Percentiles rank a stretch among this genome's conserved stretches.
phyloP scores from a whole-genome alignment of 176 grass and related monocot species.

The Cenchrus purpureus region DNA sequence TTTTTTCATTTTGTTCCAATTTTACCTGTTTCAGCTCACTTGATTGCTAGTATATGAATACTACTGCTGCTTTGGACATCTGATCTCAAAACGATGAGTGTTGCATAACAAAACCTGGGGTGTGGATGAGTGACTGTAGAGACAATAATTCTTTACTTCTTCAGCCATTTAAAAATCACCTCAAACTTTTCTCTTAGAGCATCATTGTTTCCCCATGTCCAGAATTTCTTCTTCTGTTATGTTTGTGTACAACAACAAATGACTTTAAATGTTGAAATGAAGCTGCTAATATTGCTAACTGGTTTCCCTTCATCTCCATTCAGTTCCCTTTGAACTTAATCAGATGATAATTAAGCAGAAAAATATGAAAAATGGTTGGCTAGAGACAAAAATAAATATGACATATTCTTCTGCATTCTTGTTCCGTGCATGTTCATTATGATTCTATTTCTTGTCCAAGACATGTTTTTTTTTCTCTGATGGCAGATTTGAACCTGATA shows the following conservation, averaged over 20 bases:
- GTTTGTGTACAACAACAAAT: background rate
- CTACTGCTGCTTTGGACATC: background rate
- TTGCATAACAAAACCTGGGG: background rate
- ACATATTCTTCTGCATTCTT: background rate
- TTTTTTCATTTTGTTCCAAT: slow-evolving; percentile 24
- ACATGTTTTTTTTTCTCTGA: slow-evolving; percentile 14
- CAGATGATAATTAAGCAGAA: slow-evolving; percentile 1
- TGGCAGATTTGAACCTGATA: slow-evolving; percentile 94
- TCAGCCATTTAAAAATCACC: background rate
- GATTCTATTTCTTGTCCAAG: slow-evolving; percentile 19
- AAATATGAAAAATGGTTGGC: background rate
- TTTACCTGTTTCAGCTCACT: slow-evolving; percentile 6
- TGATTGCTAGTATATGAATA: slow-evolving; percentile 17
- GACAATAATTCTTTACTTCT: background rate
- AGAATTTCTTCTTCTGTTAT: slow-evolving; percentile 17
- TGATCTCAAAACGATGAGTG: slow-evolving; percentile 4
- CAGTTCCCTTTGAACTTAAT: background rate
- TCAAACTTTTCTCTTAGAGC: background rate
- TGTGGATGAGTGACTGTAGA: background rate
- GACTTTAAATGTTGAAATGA: slow-evolving; percentile 1
- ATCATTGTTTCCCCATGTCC: slow-evolving; percentile 1
- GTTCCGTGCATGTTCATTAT: background rate
- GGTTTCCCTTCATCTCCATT: slow-evolving; percentile 9
- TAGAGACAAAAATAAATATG: background rate
- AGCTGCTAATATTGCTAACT: background rate